These are phyloP conservation scores for Aspergillus costaricaensis DNA, from an alignment of 2,329 filamentous ascomycete species.

Conservation along the genomic window DNA sequence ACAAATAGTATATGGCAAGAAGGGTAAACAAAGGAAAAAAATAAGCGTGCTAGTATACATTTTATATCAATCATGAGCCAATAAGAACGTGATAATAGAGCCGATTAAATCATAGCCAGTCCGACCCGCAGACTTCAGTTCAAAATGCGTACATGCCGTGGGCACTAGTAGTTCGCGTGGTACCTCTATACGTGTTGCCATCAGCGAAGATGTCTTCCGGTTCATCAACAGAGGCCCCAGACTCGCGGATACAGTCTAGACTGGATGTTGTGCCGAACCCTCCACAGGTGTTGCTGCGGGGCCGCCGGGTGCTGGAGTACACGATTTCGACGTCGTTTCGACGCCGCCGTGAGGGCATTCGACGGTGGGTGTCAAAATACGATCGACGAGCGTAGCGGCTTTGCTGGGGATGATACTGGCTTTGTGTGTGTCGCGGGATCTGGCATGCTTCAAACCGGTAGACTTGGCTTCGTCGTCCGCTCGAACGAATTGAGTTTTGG, in stretches of 20 bases:
- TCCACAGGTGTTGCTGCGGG: slow-evolving; percentile 37
- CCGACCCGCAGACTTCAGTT: slow-evolving; percentile 28
- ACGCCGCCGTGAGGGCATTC: slow-evolving; percentile 26
- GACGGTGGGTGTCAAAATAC: slow-evolving; percentile 24
- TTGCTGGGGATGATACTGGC: slow-evolving; percentile 28
- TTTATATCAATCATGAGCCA: neutral
- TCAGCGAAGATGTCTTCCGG: slow-evolving; percentile 21
- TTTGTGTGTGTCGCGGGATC: slow-evolving; percentile 31
- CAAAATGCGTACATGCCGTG: slow-evolving; percentile 21
- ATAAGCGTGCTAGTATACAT: neutral
- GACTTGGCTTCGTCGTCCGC: slow-evolving; percentile 16
- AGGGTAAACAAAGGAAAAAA: neutral
- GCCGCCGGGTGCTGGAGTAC: slow-evolving; percentile 38
- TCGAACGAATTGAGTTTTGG: slow-evolving; percentile 17
- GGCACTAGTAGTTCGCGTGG: slow-evolving; percentile 27
- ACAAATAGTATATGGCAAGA: neutral
- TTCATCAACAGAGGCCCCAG: slow-evolving; percentile 32
- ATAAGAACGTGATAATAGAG: neutral
- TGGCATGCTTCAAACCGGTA: slow-evolving; percentile 31
- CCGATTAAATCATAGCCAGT: slow-evolving; percentile 1
- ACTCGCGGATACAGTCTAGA: slow-evolving; percentile 37
- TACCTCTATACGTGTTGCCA: slow-evolving; percentile 32
- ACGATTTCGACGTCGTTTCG: slow-evolving; percentile 36
- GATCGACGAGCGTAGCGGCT: slow-evolving; percentile 26
- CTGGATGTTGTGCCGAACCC: slow-evolving; percentile 20